phyloP scores from a whole-genome alignment of 805 yeast species.

The Jamesozyma gamospora region DNA sequence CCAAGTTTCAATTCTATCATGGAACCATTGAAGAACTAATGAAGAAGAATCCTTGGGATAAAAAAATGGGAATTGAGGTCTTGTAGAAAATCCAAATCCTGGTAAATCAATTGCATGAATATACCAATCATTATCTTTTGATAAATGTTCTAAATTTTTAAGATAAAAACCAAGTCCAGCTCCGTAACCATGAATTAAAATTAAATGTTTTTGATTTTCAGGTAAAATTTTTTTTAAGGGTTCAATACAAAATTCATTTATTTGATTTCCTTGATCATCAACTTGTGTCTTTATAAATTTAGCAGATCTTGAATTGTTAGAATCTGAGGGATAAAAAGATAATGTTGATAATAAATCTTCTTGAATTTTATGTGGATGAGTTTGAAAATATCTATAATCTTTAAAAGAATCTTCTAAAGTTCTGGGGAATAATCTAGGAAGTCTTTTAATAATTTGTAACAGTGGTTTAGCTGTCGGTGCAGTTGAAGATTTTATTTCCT shows the following conservation, averaged over 20 bases:
- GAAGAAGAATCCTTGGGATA: constrained; percentile 16
- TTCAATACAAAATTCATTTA: constrained; percentile 67
- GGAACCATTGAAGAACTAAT: constrained; percentile 31
- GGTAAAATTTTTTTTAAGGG: constrained; percentile 34
- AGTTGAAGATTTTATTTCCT: constrained; percentile 30
- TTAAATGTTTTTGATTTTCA: constrained; percentile 37
- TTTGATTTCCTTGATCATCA: constrained; percentile 39
- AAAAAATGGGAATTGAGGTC: constrained; percentile 53
- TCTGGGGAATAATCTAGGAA: constrained; percentile 50
- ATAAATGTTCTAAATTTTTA: constrained; percentile 55
- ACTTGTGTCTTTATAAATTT: constrained; percentile 31
- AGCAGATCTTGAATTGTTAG: constrained; percentile 16
- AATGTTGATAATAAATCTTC: constrained; percentile 35
- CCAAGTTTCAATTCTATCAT: constrained; percentile 43
- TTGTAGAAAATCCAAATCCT: constrained; percentile 84
- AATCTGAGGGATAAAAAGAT: constrained; percentile 37
- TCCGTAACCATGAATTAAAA: constrained; percentile 88
- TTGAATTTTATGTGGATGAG: constrained; percentile 37
- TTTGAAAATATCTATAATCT: constrained; percentile 35
- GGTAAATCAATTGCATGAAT: constrained; percentile 79
- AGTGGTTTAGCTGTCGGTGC: constrained; percentile 63
- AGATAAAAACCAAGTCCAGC: constrained; percentile 84
- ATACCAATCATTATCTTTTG: constrained; percentile 44
- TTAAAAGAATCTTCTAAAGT: constrained; percentile 39
- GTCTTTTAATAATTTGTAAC: constrained; percentile 32